A percentile compares a stretch with the other conserved stretches of the same genome.
phyloP scores from a whole-genome alignment of 768 basidiomycete species.

The Termitomyces sp. region DNA sequence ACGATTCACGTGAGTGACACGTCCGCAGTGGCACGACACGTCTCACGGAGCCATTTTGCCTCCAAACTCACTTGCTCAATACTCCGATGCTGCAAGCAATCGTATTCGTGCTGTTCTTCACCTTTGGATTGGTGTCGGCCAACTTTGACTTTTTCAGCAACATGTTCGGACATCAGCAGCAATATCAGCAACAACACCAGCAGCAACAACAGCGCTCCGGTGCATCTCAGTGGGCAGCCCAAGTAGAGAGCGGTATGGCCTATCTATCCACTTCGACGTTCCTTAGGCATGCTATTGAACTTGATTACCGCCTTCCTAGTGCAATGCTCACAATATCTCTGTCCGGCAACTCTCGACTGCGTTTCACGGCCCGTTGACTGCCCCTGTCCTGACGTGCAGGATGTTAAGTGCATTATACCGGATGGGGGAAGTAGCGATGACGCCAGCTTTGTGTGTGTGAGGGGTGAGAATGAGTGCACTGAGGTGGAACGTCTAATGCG shows the following conservation, averaged over 20 bases:
- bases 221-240: constrained; percentile 62
- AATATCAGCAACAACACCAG: constrained; percentile 58
- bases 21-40: constrained; percentile 2
- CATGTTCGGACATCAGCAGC: constrained; percentile 69
- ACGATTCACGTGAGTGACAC: constrained; percentile 18
- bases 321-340: constrained; percentile 71
- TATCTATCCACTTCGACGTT: constrained; percentile 2
- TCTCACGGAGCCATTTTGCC: neutral
- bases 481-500: constrained; percentile 56
- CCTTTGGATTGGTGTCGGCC: constrained; percentile 43
- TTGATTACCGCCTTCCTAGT: constrained; percentile 39
- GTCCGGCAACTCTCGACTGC: constrained; percentile 73
- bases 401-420: constrained; percentile 74
- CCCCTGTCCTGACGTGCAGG: constrained; percentile 75
- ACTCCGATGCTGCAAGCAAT: constrained; percentile 18
- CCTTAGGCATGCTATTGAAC: neutral
- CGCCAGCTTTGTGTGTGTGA: constrained; percentile 67
- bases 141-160: constrained; percentile 81
- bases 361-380: constrained; percentile 63
- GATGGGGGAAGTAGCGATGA: constrained; percentile 51
- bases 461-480: constrained; percentile 64
- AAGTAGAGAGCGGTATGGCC: constrained; percentile 59
- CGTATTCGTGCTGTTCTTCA: constrained; percentile 30
- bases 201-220: constrained; percentile 51
- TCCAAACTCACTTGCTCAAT: neutral